Evolutionary conservation across 2,329 filamentous ascomycete species (phyloP).

Genomic region (Nemania bipapillata): DNA sequence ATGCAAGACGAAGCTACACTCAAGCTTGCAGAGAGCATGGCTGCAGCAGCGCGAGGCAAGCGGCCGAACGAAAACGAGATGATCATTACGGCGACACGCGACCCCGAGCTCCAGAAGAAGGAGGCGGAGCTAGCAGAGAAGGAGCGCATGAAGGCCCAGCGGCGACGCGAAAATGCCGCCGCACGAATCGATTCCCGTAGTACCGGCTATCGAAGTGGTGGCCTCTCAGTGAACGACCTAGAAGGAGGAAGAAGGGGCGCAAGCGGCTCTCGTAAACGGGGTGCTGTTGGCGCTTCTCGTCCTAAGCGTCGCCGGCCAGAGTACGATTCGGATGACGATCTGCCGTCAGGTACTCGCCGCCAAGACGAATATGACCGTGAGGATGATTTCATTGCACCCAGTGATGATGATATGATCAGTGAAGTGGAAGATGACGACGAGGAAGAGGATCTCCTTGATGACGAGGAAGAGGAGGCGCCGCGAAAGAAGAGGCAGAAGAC

Average conservation of each 20-base stretch:
- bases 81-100: conserved; percentile 75
- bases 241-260: conserved; percentile 68
- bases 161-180: conserved; percentile 74
- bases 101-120: conserved; percentile 79
- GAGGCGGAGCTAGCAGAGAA: conserved; percentile 79
- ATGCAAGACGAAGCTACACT: conserved; percentile 77
- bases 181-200: conserved; percentile 70
- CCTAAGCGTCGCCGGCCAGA: conserved; percentile 68
- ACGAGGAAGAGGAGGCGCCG: conserved; percentile 61
- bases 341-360: conserved; percentile 68
- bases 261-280: conserved; percentile 64
- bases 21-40: conserved; percentile 73
- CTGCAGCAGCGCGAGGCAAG: conserved; percentile 68
- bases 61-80: conserved; percentile 67
- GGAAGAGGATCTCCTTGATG: conserved; percentile 64
- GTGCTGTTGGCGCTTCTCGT: conserved; percentile 61
- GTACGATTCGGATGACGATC: conserved; percentile 81
- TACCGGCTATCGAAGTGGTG: conserved; percentile 62
- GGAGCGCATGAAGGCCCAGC: conserved; percentile 73
- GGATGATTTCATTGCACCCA: conserved; percentile 80
- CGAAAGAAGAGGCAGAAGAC: conserved; percentile 64
- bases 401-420: conserved; percentile 72
- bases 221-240: conserved; percentile 74
- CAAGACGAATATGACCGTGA: conserved; percentile 82
- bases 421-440: conserved; percentile 71